Percentiles rank a stretch among this genome's conserved stretches.
Evolutionary conservation across 106 monocot species (phyloP).

Genomic region (Gastrodia elata): DNA sequence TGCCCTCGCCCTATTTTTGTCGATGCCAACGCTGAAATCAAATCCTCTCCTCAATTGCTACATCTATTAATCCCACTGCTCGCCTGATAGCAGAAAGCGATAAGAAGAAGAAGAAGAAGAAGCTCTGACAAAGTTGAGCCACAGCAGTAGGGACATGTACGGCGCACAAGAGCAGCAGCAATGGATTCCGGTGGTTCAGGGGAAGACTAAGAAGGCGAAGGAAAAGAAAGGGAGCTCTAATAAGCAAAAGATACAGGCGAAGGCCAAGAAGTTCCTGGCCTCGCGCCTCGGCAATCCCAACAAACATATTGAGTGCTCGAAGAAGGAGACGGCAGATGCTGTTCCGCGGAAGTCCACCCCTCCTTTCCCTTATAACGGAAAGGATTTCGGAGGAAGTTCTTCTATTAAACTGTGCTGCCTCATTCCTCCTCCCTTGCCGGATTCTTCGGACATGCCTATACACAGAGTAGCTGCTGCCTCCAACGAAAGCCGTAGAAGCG

Average conservation of each 20-base stretch:
- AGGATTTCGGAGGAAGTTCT: conserved; percentile 10
- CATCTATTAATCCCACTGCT: background rate
- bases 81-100: background rate
- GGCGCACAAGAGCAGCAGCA: background rate
- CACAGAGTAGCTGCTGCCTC: background rate
- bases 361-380: conserved; percentile 14
- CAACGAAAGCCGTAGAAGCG: background rate
- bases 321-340: conserved; percentile 1
- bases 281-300: background rate
- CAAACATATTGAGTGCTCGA: conserved; percentile 4
- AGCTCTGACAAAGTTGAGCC: background rate
- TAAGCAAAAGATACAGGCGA: conserved; percentile 1
- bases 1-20: background rate
- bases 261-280: conserved; percentile 9
- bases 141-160: background rate
- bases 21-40: background rate
- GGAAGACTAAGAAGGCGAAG: background rate
- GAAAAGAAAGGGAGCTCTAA: background rate
- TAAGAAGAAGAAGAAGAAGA: background rate
- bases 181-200: background rate
- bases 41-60: background rate
- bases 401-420: conserved; percentile 2
- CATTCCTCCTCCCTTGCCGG: background rate
- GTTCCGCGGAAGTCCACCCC: background rate
- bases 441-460: background rate